Evolutionary conservation across 169 alveolate genomes (phyloP), one percentile per base, ranked within the genome.

Genomic region (Plasmodium yoelii): DNA sequence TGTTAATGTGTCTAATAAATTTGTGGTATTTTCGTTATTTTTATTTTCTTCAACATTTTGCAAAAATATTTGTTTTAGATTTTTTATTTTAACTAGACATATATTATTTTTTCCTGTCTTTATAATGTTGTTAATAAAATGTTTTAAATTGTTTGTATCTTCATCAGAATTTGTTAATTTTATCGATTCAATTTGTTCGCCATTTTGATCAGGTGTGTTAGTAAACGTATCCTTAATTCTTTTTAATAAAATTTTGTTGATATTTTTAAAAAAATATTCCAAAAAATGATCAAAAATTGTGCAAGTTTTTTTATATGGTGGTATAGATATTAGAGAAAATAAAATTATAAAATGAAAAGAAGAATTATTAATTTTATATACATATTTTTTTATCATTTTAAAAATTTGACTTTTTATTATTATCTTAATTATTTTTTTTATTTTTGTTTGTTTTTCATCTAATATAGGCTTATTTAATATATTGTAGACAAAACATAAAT

Each of bases 341-440:
- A 75, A 51, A 4, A 75, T 15, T 22, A 61, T 24, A 13, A 75
- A 55, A 24, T 75, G 42, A 64, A 75, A 75, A 64, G 77, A 75
- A n/a, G 63, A 75, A 19, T 67, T 75, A 42, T 75, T 75, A 42
- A 75, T 75, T 63, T 28, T 75, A 12, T 15, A 56, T 1, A 75
- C 22, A 56, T 75, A 39, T 64, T 49, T 75, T 42, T 49, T 64
- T n/a, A 51, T 59, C 47, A 10, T 9, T 28, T 75, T 75, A 69
- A 75, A 75, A 9, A 55, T 75, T 64, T 53, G 63, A 56, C 88
- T 75, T 56, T 56, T 51, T 75, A 47, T 61, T 18, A 75, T 67
- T 28, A 34, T 47, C 12, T 42, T 63, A 46, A 75, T 63, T 9
- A 75, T 49, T 75, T 47, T 75, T 75, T 75, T 75, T 3, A 34